Conservation (phyloP, 768 basidiomycete genomes). For the Auriscalpium microsporum region DNA sequence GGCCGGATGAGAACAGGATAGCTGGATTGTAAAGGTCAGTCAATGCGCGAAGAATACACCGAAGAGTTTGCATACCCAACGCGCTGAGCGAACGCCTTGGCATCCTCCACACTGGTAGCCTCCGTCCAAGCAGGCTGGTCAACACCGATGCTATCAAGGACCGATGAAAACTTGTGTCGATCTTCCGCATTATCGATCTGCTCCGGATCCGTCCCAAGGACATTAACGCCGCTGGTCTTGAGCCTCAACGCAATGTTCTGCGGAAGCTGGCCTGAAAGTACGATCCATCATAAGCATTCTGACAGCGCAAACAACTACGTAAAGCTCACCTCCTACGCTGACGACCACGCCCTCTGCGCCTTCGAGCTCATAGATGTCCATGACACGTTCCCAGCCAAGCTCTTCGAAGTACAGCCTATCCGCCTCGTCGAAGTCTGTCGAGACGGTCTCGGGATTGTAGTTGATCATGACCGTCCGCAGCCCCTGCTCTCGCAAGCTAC, state of each 20-base stretch:
- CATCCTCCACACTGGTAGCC: slow-evolving; percentile 78
- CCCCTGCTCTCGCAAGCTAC: slow-evolving; percentile 87
- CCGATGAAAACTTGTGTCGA: slow-evolving; percentile 97
- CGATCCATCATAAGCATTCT: not conserved
- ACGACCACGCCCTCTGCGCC: slow-evolving; percentile 89
- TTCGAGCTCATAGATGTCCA: slow-evolving; percentile 99
- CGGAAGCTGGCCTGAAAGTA: slow-evolving; percentile 74
- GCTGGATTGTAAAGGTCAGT: slow-evolving; percentile 28
- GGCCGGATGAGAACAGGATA: slow-evolving; percentile 98
- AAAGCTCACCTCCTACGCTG: slow-evolving; percentile 79
- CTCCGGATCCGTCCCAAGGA: slow-evolving; percentile 91
- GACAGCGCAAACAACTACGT: too few relatives aligned
- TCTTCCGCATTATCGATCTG: slow-evolving; percentile 97
- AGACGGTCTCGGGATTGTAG: slow-evolving; percentile 99
- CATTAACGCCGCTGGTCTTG: slow-evolving; percentile 83
- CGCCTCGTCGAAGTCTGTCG: slow-evolving; percentile 99
- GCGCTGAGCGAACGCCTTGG: slow-evolving; percentile 82
- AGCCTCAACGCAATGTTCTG: slow-evolving; percentile 97
- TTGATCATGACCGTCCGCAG: slow-evolving; percentile 98
- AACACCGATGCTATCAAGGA: slow-evolving; percentile 89
- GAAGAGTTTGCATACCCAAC: slow-evolving; percentile 51
- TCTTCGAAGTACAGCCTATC: slow-evolving; percentile 98
- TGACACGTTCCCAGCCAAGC: slow-evolving; percentile 93
- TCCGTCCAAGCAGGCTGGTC: slow-evolving; percentile 98
- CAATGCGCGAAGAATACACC: not conserved